These are phyloP conservation scores for Fusarium sp. DNA, from an alignment of 2,329 filamentous ascomycete species.

Conservation along the genomic window DNA sequence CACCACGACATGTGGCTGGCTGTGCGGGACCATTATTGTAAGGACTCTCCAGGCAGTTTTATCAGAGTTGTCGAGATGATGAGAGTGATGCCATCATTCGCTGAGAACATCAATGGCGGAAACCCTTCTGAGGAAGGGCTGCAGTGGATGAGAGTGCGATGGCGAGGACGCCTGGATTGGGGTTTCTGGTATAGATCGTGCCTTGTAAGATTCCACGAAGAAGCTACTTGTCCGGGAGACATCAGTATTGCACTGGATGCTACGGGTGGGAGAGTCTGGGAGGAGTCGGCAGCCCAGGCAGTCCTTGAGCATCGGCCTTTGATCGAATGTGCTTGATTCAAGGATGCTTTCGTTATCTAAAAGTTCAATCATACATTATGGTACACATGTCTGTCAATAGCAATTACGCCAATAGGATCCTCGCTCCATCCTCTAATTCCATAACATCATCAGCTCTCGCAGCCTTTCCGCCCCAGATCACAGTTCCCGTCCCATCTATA, in stretches of 20 bases:
- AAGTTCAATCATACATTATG: background rate
- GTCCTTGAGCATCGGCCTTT: no score
- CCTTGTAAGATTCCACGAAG: background rate
- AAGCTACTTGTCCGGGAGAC: background rate
- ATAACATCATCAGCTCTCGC: constrained; percentile 65
- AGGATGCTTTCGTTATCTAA: background rate
- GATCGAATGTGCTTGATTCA: background rate
- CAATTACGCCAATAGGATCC: constrained; percentile 51
- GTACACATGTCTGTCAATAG: no score
- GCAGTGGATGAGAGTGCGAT: constrained; percentile 1
- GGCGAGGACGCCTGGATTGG: constrained; percentile 20
- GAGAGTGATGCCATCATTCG: constrained; percentile 15
- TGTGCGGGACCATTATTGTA: background rate
- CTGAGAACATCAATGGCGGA: constrained; percentile 4
- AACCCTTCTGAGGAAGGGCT: constrained; percentile 3
- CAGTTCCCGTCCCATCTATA: constrained; percentile 64
- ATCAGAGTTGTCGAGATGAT: constrained; percentile 3
- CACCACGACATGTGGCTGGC: constrained; percentile 23
- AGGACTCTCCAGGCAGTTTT: background rate
- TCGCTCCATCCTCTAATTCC: constrained; percentile 67
- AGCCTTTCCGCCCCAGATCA: constrained; percentile 67
- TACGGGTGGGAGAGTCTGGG: constrained; percentile 1
- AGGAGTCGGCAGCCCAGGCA: background rate
- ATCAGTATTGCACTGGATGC: background rate
- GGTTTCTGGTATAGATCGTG: constrained; percentile 7